These are phyloP conservation scores for Fabrea salina DNA, from an alignment of 169 alveolate species.

Conservation along the genomic window DNA sequence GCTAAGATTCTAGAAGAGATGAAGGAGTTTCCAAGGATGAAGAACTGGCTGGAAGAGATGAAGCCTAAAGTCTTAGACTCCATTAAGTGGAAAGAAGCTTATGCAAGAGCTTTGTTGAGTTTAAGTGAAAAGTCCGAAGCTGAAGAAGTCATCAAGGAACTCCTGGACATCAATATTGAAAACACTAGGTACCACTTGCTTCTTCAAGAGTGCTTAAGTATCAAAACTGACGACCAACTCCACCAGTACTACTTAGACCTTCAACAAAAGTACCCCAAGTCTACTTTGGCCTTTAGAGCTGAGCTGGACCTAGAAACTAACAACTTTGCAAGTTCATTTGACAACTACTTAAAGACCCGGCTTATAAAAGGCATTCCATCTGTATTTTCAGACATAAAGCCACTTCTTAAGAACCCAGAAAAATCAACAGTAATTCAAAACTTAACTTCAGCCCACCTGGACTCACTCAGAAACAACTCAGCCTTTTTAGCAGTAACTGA, in stretches of 20 bases:
- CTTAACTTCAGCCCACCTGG: slow-evolving; percentile 43
- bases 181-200: neutral
- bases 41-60: neutral
- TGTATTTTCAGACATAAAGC: slow-evolving; percentile 65
- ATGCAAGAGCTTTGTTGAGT: neutral
- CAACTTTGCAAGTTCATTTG: neutral
- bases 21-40: neutral
- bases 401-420: slow-evolving; percentile 50
- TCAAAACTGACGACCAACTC: neutral
- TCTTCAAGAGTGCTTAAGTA: neutral
- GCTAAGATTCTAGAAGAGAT: slow-evolving; percentile 10
- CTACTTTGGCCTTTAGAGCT: neutral
- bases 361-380: slow-evolving; percentile 76
- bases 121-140: neutral
- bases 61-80: neutral
- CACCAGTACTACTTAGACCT: neutral
- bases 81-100: neutral
- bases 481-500: neutral
- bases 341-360: neutral
- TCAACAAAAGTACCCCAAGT: neutral
- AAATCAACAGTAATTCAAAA: slow-evolving; percentile 53
- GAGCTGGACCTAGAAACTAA: neutral
- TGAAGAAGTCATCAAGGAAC: neutral
- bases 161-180: neutral
- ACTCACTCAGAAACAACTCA: slow-evolving; percentile 39